These are phyloP conservation scores for Camelina neglecta DNA, from an alignment of 345 rosid species.

Conservation along the genomic window DNA sequence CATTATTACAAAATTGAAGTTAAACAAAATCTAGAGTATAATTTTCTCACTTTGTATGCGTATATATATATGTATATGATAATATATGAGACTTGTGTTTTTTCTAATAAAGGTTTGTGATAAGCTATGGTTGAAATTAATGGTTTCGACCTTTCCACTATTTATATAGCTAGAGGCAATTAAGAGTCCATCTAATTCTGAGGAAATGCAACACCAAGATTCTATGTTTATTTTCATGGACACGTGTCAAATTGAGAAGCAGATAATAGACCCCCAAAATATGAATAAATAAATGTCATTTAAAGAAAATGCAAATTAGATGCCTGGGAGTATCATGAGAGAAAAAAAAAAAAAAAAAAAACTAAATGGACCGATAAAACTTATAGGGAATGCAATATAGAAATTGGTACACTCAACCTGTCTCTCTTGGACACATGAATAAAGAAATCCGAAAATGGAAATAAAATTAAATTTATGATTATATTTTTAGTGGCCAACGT, in stretches of 20 bases:
- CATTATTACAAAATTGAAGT: background rate
- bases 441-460: conserved; percentile 13
- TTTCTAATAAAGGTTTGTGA: background rate
- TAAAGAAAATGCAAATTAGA: conserved; percentile 46
- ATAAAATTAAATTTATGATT: background rate
- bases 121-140: conserved; percentile 25
- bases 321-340: conserved; percentile 22
- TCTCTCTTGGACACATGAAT: conserved; percentile 37
- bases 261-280: background rate
- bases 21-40: background rate
- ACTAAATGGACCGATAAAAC: conserved; percentile 40
- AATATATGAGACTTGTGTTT: background rate
- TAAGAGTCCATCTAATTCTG: conserved; percentile 40
- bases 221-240: conserved; percentile 31
- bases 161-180: conserved; percentile 35
- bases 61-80: background rate
- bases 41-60: conserved; percentile 2
- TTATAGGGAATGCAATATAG: conserved; percentile 33
- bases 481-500: background rate
- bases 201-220: conserved; percentile 39
- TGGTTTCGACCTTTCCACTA: background rate
- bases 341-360: conserved; percentile 5
- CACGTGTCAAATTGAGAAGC: conserved; percentile 31
- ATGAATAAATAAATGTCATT: background rate
- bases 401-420: conserved; percentile 25